A percentile compares a stretch with the other conserved stretches of the same genome.
These are phyloP conservation scores for Pythium brassicae DNA, from an alignment of 352 stramenopile species.

Conservation along the genomic window DNA sequence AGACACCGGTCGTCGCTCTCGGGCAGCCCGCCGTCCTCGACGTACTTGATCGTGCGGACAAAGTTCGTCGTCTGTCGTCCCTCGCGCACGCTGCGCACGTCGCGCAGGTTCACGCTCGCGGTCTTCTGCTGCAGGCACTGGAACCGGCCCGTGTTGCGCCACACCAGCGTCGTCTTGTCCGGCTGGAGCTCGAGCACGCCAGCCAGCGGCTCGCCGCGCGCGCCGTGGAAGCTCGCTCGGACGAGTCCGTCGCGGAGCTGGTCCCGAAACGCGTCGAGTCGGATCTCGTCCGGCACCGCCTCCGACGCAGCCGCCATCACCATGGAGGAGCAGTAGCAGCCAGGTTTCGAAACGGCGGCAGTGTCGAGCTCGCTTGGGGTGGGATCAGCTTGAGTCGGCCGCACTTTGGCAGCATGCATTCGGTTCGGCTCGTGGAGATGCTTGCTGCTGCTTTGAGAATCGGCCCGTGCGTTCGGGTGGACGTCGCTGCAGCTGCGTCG, in stretches of 20 bases:
- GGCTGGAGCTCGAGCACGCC: slow-evolving; percentile 57
- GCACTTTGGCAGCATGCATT: too few relatives aligned
- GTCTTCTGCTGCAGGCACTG: slow-evolving; percentile 21
- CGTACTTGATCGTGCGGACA: slow-evolving; percentile 80
- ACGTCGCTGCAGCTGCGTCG: too few relatives aligned
- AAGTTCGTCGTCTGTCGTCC: slow-evolving; percentile 78
- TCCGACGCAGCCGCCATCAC: background rate
- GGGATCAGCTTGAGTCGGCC: too few relatives aligned
- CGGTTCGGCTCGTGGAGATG: too few relatives aligned
- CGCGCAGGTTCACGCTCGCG: slow-evolving; percentile 32
- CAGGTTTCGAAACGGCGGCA: too few relatives aligned
- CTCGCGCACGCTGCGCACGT: slow-evolving; percentile 56
- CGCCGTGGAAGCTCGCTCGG: slow-evolving; percentile 41
- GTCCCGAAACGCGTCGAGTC: slow-evolving; percentile 48
- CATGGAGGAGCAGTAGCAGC: too few relatives aligned
- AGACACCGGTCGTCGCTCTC: slow-evolving; percentile 65
- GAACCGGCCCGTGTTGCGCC: slow-evolving; percentile 38
- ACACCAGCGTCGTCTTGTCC: slow-evolving; percentile 64
- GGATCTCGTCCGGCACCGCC: slow-evolving; percentile 16
- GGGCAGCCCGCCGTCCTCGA: slow-evolving; percentile 37
- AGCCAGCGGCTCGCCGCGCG: slow-evolving; percentile 34
- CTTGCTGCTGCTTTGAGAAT: too few relatives aligned
- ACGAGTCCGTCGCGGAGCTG: slow-evolving; percentile 57
- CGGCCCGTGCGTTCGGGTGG: too few relatives aligned
- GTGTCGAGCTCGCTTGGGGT: too few relatives aligned